phyloP scores from a whole-genome alignment of 176 grass and related monocot species.

The Oryza brachyantha region DNA sequence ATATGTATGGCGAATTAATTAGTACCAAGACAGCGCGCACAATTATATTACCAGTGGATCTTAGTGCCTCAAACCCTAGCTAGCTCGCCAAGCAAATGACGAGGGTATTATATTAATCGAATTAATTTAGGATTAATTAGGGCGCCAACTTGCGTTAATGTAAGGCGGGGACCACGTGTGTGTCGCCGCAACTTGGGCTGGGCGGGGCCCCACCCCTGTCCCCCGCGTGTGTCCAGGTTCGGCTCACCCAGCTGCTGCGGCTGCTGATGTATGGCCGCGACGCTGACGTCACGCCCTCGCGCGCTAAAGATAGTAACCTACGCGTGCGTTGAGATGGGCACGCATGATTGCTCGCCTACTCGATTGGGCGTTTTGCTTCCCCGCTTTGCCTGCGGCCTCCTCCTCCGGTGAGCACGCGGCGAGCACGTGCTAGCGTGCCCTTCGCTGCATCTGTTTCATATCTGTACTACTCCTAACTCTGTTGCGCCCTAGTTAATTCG shows the following conservation, averaged over 20 bases:
- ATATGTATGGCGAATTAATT: neutral
- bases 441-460: too few species aligned
- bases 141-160: conserved; percentile 38
- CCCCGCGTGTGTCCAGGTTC: conserved; percentile 40
- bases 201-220: conserved; percentile 5
- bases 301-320: conserved; percentile 19
- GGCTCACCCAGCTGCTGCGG: neutral
- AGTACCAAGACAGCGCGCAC: neutral
- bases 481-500: neutral
- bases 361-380: neutral
- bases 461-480: too few species aligned
- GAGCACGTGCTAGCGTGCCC: neutral
- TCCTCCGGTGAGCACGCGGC: too few species aligned
- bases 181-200: conserved; percentile 22
- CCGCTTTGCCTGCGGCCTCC: too few species aligned
- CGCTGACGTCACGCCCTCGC: conserved; percentile 14
- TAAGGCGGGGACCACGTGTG: neutral
- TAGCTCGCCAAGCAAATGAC: neutral
- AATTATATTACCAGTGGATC: neutral
- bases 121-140: neutral
- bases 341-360: neutral
- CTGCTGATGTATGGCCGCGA: neutral
- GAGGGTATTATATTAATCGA: neutral
- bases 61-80: conserved; percentile 23
- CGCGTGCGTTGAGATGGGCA: neutral